Percentiles rank a stretch among this genome's conserved stretches.
Evolutionary conservation across 2,329 filamentous ascomycete species (phyloP).

Genomic region (Pseudovirgaria hyperparasitica): DNA sequence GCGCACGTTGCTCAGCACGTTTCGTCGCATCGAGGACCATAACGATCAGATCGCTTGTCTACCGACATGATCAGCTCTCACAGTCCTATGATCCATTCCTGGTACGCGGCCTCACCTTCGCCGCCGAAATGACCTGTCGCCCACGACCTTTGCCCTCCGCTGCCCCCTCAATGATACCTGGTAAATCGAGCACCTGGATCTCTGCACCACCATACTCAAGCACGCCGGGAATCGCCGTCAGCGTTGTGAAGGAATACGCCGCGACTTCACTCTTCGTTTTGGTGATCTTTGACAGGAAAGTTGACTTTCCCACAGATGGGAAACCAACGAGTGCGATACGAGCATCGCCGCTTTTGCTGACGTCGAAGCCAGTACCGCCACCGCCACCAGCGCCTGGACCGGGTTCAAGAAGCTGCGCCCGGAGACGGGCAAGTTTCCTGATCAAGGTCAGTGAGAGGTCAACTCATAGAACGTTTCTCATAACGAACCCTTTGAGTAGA

Average conservation of each 20-base stretch:
- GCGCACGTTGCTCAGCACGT: constrained; percentile 77
- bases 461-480: neutral
- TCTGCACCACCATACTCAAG: constrained; percentile 96
- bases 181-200: constrained; percentile 93
- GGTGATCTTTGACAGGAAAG: constrained; percentile 96
- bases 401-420: constrained; percentile 89
- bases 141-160: constrained; percentile 92
- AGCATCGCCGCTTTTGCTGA: constrained; percentile 92
- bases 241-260: constrained; percentile 91
- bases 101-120: constrained; percentile 53
- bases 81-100: constrained; percentile 3
- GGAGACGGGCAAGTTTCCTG: constrained; percentile 89
- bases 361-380: constrained; percentile 70
- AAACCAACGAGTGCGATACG: constrained; percentile 97
- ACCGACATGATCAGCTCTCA: constrained; percentile 1
- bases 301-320: constrained; percentile 96
- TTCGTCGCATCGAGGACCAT: constrained; percentile 98
- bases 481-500: constrained; percentile 77
- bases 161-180: constrained; percentile 95
- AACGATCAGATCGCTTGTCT: constrained; percentile 87
- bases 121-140: constrained; percentile 90
- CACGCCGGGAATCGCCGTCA: constrained; percentile 94
- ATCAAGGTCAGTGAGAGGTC: constrained; percentile 9
- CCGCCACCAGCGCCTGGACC: constrained; percentile 64
- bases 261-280: constrained; percentile 96